Evolutionary conservation across 2,329 filamentous ascomycete genomes (phyloP), one percentile per base, ranked within the genome.

Genomic region (Calonectria honghensis): DNA sequence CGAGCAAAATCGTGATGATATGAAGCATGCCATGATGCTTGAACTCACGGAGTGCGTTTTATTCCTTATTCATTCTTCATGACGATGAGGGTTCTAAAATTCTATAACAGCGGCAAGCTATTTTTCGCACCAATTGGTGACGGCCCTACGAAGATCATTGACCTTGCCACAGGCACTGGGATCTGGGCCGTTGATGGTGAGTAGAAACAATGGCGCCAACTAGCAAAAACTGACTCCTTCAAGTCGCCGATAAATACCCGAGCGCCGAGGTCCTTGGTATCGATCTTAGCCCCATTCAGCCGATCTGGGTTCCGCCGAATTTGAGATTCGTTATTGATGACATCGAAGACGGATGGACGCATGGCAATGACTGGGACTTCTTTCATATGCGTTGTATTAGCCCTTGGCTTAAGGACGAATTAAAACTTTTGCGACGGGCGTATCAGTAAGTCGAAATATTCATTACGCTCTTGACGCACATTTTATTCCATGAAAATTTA

Each of bases 331-430:
- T 86, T 9, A 83, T 85, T 18, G 84, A 85, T 32, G 84, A 85
- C 39, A 80, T 83, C 18, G 84, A 92, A 76, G 86, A 89, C 66
- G 85, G 88, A 0, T 93, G 91, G 91, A 75, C 77, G 63, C 72
- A 79, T 16, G 79, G 78, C 7, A 35, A 61, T 0, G 72, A 72
- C 31, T 79, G 75, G 66, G 79, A 80, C 51, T 76, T 80, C 67
- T 73, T 78, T 31, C 79, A 80, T 4, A 77, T 80, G 78, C 79
- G 79, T 2, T 79, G 78, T 14, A 78, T 80, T 6, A 78, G 73
- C 29, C 79, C 79, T 0, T 80, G 76, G 76, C 10, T 80, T 0
- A 80, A 80, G 0, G 78, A 79, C 1, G 39, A 74, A 20, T 71
- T 74, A 6, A 75, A 70, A 0, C 67, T 80, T 1, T 71, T 80